Conservation (phyloP, 129 eudicot species). For the Flaveria trinervia region DNA sequence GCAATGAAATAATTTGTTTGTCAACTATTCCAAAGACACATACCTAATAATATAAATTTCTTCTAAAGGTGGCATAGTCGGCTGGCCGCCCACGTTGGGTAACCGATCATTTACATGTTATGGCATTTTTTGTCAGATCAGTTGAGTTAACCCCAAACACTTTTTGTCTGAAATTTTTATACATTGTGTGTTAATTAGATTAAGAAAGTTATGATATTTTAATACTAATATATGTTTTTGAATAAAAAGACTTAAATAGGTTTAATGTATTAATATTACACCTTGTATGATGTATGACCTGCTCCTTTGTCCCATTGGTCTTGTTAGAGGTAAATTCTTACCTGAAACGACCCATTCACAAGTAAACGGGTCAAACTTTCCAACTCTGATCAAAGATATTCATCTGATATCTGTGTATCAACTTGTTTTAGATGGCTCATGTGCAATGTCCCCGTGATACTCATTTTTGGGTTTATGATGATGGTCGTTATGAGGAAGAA, state of each 20-base stretch:
- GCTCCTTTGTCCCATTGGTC: not conserved
- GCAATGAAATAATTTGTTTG: not conserved
- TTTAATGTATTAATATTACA: not conserved
- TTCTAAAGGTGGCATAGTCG: not conserved
- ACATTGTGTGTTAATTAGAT: not conserved
- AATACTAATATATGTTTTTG: not conserved
- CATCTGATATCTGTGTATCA: constrained; percentile 16
- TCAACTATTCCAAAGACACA: not conserved
- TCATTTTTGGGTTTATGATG: constrained; percentile 57
- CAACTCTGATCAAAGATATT: not conserved
- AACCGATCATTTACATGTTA: no score
- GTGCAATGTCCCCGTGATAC: constrained; percentile 54
- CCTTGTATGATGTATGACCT: constrained; percentile 4
- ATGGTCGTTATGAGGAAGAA: constrained; percentile 60
- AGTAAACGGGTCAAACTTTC: not conserved
- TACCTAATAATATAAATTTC: not conserved
- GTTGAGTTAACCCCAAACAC: not conserved
- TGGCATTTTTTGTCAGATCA: not conserved
- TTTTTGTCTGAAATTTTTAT: not conserved
- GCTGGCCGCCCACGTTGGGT: no score
- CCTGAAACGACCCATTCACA: not conserved
- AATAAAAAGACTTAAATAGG: not conserved
- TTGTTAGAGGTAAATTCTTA: not conserved
- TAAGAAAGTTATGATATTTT: not conserved
- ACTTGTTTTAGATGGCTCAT: constrained; percentile 45